Conservation (phyloP, 306 rosid species). For the Corylus avellana region DNA sequence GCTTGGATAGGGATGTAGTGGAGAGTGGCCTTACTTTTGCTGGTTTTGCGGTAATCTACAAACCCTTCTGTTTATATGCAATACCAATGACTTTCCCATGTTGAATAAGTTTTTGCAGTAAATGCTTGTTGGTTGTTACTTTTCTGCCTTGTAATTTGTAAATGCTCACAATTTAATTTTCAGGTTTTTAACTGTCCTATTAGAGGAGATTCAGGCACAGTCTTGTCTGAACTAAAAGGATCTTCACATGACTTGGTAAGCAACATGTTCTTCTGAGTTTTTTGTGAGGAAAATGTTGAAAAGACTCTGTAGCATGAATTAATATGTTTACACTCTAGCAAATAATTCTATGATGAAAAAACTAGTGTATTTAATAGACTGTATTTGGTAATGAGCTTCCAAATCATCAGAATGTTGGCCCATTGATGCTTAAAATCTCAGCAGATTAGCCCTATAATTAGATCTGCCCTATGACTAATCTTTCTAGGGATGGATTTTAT, state of each 20-base stretch:
- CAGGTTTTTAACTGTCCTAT: slow-evolving; percentile 98
- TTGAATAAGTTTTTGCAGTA: not conserved
- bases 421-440: not conserved
- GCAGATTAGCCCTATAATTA: not conserved
- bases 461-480: not conserved
- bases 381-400: not conserved
- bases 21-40: slow-evolving; percentile 87
- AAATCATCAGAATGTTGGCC: not conserved
- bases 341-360: not conserved
- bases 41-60: slow-evolving; percentile 84
- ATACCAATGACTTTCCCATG: not conserved
- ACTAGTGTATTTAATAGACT: not conserved
- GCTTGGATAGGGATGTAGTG: slow-evolving; percentile 94
- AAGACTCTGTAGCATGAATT: slow-evolving; percentile 2
- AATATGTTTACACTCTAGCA: not conserved
- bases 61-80: slow-evolving; percentile 13
- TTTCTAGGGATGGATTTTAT: slow-evolving; percentile 1
- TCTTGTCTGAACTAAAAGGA: slow-evolving; percentile 78
- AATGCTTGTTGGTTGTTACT: slow-evolving; percentile 9
- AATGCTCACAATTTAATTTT: slow-evolving; percentile 34
- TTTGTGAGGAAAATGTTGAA: slow-evolving; percentile 9
- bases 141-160: slow-evolving; percentile 23
- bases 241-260: slow-evolving; percentile 98
- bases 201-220: slow-evolving; percentile 82
- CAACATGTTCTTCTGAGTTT: slow-evolving; percentile 1